Percentiles rank a stretch among this genome's conserved stretches.
These are phyloP conservation scores for Moricandia arvensis DNA, from an alignment of 345 rosid genomes.

Conservation along the genomic window DNA sequence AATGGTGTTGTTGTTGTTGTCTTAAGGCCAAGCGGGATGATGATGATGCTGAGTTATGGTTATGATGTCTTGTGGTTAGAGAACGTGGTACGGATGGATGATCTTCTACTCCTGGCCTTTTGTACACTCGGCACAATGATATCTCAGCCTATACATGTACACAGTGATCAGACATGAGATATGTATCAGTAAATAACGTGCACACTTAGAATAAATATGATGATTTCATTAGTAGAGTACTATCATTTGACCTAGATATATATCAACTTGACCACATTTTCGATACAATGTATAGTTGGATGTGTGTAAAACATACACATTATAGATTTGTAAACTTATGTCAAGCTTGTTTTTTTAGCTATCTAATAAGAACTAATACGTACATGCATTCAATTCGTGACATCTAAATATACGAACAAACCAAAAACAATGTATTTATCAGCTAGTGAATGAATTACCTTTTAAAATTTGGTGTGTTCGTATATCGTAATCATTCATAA, in stretches of 20 bases:
- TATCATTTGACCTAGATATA: neutral
- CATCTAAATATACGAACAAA: neutral
- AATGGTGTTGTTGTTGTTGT: conserved; percentile 37
- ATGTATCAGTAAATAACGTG: neutral
- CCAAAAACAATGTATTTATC: neutral
- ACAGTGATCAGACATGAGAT: conserved; percentile 9
- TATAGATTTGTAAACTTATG: neutral
- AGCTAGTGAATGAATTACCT: neutral
- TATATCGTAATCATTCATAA: neutral
- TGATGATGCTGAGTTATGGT: conserved; percentile 27
- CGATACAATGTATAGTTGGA: neutral
- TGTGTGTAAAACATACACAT: neutral
- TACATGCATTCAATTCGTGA: neutral
- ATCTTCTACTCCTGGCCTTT: conserved; percentile 94
- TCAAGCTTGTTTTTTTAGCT: neutral
- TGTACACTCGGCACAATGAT: conserved; percentile 95
- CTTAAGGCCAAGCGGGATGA: conserved; percentile 31
- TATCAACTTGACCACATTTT: neutral
- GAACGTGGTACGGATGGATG: conserved; percentile 79
- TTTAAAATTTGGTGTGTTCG: neutral
- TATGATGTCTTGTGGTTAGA: conserved; percentile 47
- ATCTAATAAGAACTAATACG: conserved; percentile 5
- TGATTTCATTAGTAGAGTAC: neutral
- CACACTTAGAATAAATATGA: no score
- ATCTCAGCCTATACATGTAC: conserved; percentile 64